Evolutionary conservation across 2,329 filamentous ascomycete species (phyloP), one percentile per base, ranked within the genome.

Genomic region (Xylaria sp.): DNA sequence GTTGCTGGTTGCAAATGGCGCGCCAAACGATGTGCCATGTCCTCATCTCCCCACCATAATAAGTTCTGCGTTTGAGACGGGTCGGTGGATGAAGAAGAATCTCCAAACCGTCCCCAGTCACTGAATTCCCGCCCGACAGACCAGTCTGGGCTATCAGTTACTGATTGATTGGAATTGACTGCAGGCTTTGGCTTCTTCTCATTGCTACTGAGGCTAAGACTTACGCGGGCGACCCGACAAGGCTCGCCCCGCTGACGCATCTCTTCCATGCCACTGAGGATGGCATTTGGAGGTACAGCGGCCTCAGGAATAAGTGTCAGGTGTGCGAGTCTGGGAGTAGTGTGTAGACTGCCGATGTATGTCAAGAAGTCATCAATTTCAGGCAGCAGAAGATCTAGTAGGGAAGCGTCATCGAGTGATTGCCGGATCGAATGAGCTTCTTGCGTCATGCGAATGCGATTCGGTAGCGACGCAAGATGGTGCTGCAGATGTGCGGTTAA

Each of bases 21-120:
- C 12, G 84, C 84, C 12, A 88, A 74, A 0, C 85, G 81, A 8
- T 68, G 71, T 0, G 86, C 85, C 80, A 85, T 81, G 1, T 74
- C 76, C 65, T 84, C 84, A 56, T 87, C 83, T 1, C 70, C 72
- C 82, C 84, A 88, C 84, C 85, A 88, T 66, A 82, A 79, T 2
- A 68, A 56, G 18, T 71, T 52, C 8, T 36, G 58, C 10, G 68
- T 67, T 2, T 70, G 60, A 4, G 56, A 20, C 1, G 63, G 3
- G 0, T 67, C 43, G 2, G 59, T 64, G 3, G 57, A 20, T 1
- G 66, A 70, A 0, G 49, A 59, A 5, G 67, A 58, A 4, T 80
- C 78, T 6, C 76, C 79, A 75, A 80, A 85, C 23, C 83, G 78
- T 0, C 84, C 83, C 84, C 84, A 85, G 25, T 84, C 84, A 55